Evolutionary conservation across 208 protist genomes (phyloP), one percentile per base, ranked within the genome.

Genomic region (Crithidia fasciculata): DNA sequence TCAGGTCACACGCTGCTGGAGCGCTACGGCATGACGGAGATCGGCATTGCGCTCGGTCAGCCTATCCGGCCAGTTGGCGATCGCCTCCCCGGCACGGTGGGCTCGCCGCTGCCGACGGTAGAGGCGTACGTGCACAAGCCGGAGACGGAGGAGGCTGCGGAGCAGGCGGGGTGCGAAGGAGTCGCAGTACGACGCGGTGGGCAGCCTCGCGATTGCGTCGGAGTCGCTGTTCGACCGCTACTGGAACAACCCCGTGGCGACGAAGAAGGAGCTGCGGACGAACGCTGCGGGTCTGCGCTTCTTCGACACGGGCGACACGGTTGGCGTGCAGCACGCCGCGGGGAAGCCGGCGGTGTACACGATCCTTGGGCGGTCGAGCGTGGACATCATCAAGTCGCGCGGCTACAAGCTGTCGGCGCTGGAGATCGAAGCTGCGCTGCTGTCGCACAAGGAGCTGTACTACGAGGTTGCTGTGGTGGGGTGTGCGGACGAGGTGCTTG

Each of bases 21-120:
- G 82, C 83, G 97, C n/a, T 98, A 98, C 83, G 97, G 97, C 44
- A 99, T 99, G 98, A 98, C 98, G 10, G 98, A 99, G 83, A 97
- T 98, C 71, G 97, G 97, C 47, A 99, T 99, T 96, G 95, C 88
- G 4, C 73, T 99, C 36, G 93, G 94, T 12, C 98, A 99, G 74
- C 91, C 93, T 10, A 69, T 97, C 9, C 62, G 58, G 4, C 90
- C 92, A 1, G 41, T 96, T 15, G 54, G 64, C 7, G 63, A 86
- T 7, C 80, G 98, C 7, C 54, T 87, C 8, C 84, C 90, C 13
- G 98, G 97, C 19, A 95, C 84, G 18, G 97, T 99, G 4, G 97
- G 97, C 12, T 75, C 58, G 16, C 91, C 95, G 19, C 74, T 99
- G 49, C 96, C 93, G 43, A 88, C 82, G 28, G 93, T 98, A 43